Base-by-base conservation (phyloP, 345 rosid genomes). In the Aurinia saxatilis region DNA sequence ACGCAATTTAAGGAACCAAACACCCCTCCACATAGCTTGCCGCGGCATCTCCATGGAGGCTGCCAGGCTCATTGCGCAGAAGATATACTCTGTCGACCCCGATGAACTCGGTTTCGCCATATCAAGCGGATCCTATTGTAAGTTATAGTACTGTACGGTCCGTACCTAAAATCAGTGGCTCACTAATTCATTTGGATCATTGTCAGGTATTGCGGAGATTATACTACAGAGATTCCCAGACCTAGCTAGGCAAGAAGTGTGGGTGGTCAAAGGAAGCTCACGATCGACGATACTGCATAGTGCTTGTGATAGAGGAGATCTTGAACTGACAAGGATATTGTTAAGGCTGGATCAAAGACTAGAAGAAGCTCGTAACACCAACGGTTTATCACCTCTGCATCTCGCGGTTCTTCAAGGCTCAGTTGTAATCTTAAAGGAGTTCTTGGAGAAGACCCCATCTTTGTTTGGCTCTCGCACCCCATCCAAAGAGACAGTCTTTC, bases 301-400 rank as follows among this genome's bases (percentile, higher is more conserved):
- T 6, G 50, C 81, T 3, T 78, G 86, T 74, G 73, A 71, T 57
- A 84, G 63, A 67, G 86, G 79, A 50, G 77, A 81, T 29, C 50
- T 72, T 2, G 81, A 79, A 29, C 37, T 75, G n/a, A 76, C 84
- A 37, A 70, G 76, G 15, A 76, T 76, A 57, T 68, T 84, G 4
- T 51, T 84, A 3, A 50, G 71, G 45, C 44, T 76, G 2, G 83
- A 79, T 13, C 10, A 74, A 1, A 70, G 79, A 23, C 65, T 74
- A 40, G 70, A 76, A 30, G 51, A 66, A 34, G 56, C 57, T 1
- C 70, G 65, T 30, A 80, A 78, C 68, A 63, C 73, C 13, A 47
- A 70, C 1, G 90, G 90, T 25, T 67, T 81, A 12, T 71, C 83
- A 2, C 81, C 90, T 8, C 74, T 81, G 31, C 86, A 80, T 41